Evolutionary conservation across 2,329 filamentous ascomycete genomes (phyloP), one percentile per base, ranked within the genome.

Genomic region (Claviceps purpurea): DNA sequence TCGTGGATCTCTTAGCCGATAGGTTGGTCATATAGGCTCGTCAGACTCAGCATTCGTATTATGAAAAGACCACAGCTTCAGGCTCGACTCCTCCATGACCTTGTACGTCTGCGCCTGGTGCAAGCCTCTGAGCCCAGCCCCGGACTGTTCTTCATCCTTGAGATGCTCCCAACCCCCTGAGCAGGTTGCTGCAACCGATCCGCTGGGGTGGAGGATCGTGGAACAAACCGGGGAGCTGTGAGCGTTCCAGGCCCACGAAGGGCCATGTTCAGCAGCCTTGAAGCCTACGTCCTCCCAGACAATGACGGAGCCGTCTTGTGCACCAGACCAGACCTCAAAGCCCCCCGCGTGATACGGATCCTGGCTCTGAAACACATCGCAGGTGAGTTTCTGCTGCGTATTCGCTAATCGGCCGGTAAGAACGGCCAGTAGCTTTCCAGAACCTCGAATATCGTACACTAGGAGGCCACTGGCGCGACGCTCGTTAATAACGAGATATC

Each of bases 261-360:
- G 69, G 26, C 67, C 60, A 22, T 70, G 60, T 6, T 68, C 65
- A 16, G 77, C 78, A 45, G 68, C 71, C 2, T 56, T 57, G 41
- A 62, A 65, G 26, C 79, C 79, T 0, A 81, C 73, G 11, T 70
- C 70, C 44, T 83, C 76, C 75, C 78, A 84, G 6, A 82, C 73
- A 45, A 70, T 69, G n/a, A 81, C 74, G 3, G 65, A 60, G 1
- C 81, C 80, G 55, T 73, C 68, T 44, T 71, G 68, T 0, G 75
- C 73, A 2, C 81, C 81, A 5, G 77, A 77, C 81, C 81, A 84
- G 46, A 84, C 70, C 61, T 84, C 81, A 55, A 80, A 81, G 1
- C 73, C 72, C 1, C 67, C 66, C 0, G 56, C 59, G 14, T 61
- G 58, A 14, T 62, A 64, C 0, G 59, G 61, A 3, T 60, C 55